phyloP scores from a whole-genome alignment of 2,329 filamentous ascomycete species.

The Penicillium sp. region DNA sequence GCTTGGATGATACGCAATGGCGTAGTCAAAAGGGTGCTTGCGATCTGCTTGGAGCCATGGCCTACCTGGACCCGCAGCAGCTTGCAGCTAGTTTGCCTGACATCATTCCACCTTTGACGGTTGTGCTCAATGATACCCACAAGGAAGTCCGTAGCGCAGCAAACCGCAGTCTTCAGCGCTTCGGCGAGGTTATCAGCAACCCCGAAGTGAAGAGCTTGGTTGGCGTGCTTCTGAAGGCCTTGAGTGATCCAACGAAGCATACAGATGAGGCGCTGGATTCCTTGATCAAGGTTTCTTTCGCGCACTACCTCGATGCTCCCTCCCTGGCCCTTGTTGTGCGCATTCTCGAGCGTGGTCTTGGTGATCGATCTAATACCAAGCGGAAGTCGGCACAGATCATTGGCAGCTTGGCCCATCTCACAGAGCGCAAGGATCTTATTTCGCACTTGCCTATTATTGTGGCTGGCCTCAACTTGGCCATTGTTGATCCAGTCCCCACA shows the following conservation, averaged over 20 bases:
- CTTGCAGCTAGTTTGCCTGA: conserved; percentile 84
- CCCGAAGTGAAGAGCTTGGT: conserved; percentile 92
- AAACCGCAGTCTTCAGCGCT: conserved; percentile 92
- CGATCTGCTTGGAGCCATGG: conserved; percentile 94
- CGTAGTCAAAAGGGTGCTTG: conserved; percentile 97
- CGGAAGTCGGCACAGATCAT: conserved; percentile 95
- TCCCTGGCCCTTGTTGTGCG: conserved; percentile 90
- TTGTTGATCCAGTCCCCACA: conserved; percentile 91
- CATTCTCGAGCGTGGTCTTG: conserved; percentile 84
- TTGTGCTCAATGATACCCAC: conserved; percentile 91
- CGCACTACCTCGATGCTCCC: conserved; percentile 95
- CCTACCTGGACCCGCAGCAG: conserved; percentile 92
- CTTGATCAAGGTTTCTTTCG: conserved; percentile 94
- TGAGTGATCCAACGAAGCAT: conserved; percentile 94
- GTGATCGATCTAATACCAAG: conserved; percentile 87
- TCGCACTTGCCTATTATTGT: conserved; percentile 86
- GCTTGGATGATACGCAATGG: conserved; percentile 92
- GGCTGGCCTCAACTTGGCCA: conserved; percentile 74
- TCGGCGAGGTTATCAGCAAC: conserved; percentile 96
- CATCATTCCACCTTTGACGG: conserved; percentile 90
- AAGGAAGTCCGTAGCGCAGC: conserved; percentile 89
- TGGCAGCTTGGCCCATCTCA: conserved; percentile 91
- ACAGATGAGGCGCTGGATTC: conserved; percentile 89
- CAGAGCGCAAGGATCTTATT: conserved; percentile 87
- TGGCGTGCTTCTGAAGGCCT: conserved; percentile 81